Evolutionary conservation across 306 rosid genomes (phyloP), one percentile per base, ranked within the genome.

Genomic region (Quercus bicolor): DNA sequence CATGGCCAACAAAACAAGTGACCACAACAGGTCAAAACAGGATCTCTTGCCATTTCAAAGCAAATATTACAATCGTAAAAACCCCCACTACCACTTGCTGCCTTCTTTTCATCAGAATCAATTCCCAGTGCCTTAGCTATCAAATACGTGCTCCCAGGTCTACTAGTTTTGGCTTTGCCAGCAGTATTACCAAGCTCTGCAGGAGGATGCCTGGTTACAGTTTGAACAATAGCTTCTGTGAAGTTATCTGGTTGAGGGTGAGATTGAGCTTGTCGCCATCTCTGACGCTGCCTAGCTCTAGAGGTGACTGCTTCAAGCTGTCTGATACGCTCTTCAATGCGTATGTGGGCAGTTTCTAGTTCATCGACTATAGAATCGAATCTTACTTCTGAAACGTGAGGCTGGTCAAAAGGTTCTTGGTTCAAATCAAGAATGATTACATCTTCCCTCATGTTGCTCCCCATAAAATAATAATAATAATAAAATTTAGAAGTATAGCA

Each of bases 1-100:
- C 97, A 94, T 51, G 93, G 83, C 98, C 98, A 94, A 61, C 98
- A 94, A 78, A 91, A 94, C 88, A 94, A 77, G 81, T 94, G 97
- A 78, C 98, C 98, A 78, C 97, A 94, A 60, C 90, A 90, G 5
- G 98, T 94, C 81, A 94, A 84, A 59, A 94, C 77, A 45, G 94
- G 97, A 79, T 94, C 91, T 66, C 61, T 87, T 12, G 97, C 96
- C 83, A 54, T 75, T 16, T 69, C 61, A 62, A 87, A 72, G 80
- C 97, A 94, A 48, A 89, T 71, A 52, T 90, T 79, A 83, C 98
- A 94, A 79, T 91, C 89, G 37, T 61, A 94, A 57, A 86, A 79
- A 6, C 82, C 78, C 71, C 90, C 94, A 55, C 52, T 53, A 19
- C 57, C 64, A 66, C 79, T 64, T 37, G 61, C 81, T 14, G 23